Base-by-base conservation (phyloP, 345 rosid genomes). In the Ceriops zippeliana region DNA sequence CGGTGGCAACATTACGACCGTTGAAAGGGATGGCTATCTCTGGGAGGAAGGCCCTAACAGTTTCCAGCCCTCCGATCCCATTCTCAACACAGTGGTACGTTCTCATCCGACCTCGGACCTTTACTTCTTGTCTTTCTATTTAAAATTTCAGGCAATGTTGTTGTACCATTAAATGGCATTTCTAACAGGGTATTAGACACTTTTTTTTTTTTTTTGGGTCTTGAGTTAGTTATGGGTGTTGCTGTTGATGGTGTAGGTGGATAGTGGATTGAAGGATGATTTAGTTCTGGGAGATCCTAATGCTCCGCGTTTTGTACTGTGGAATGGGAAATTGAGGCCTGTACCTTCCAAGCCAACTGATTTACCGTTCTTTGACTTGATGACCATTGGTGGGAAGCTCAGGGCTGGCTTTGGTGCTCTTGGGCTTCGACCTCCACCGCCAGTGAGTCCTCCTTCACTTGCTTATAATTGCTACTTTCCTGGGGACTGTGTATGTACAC, bases 41-140 rank as follows among this genome's bases (percentile, higher is more conserved):
- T 91, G 98, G 97, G 97, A 93, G 78, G 97, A 91, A 80, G 96
- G 95, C 11, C 97, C 98, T 21, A 93, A 93, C 74, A 93, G 98
- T 61, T 93, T 88, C 76, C 97, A 93, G 76, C 98, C 97, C 22
- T 89, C 97, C 51, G 96, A 93, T 88, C 84, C 98, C 20, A 87
- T 93, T 80, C 96, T 93, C 66, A 88, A 89, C 42, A 85, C 88
- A 92, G 97, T 75, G 93, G 97, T 91, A 82, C 5, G 84, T 60
- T 22, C 4, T 7, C 49, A 42, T 2, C 19, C 17, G 13, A 42
- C 49, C 15, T 10, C 3, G 47, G 47, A 1, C 13, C 4, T 6
- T 1, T 26, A 16, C 31, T 21, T 13, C 46, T 42, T 47, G 26
- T 17, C 37, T 2, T 22, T 16, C 17, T 13, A 7, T 66, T 53